Percentiles rank a stretch among this genome's conserved stretches.
Conservation (phyloP, 2,329 filamentous ascomycete genomes). For the Xylaria sp. region DNA sequence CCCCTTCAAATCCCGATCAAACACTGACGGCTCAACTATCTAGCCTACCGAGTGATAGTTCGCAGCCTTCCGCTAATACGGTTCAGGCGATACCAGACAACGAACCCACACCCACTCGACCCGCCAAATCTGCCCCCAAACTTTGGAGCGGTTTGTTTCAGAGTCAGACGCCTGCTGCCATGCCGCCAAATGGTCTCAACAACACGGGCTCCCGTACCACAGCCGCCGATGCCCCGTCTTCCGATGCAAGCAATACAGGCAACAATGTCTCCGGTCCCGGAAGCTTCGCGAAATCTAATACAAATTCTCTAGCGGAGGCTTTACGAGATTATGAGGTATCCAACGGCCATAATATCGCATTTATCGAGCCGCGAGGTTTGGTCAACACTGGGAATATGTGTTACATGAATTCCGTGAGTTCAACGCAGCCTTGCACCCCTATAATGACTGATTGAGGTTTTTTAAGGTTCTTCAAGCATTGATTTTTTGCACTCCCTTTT, state of each 20-base stretch:
- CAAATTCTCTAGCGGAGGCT: conserved; percentile 60
- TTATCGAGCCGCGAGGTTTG: conserved; percentile 89
- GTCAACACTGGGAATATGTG: conserved; percentile 99
- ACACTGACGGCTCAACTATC: conserved; percentile 28
- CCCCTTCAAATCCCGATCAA: conserved; percentile 27
- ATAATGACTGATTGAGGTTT: background rate
- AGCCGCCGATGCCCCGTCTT: conserved; percentile 33
- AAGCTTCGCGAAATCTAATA: conserved; percentile 52
- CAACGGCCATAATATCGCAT: conserved; percentile 70
- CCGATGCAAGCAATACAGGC: conserved; percentile 30
- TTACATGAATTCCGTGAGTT: conserved; percentile 98
- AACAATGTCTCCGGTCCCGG: conserved; percentile 38
- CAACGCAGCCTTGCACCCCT: background rate
- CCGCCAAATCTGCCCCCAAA: conserved; percentile 45
- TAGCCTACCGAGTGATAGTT: conserved; percentile 19
- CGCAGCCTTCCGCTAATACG: conserved; percentile 22
- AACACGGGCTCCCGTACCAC: conserved; percentile 33
- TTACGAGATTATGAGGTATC: conserved; percentile 74
- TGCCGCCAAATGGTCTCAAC: conserved; percentile 35
- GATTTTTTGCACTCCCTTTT: conserved; percentile 92
- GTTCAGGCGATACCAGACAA: conserved; percentile 34
- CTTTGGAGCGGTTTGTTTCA: conserved; percentile 48
- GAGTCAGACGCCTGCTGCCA: conserved; percentile 32
- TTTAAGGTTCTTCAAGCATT: conserved; percentile 89
- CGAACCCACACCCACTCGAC: conserved; percentile 38